A percentile compares a stretch with the other conserved stretches of the same genome.
Evolutionary conservation across 768 basidiomycete genomes (phyloP).

Genomic region (Russula brevipes): DNA sequence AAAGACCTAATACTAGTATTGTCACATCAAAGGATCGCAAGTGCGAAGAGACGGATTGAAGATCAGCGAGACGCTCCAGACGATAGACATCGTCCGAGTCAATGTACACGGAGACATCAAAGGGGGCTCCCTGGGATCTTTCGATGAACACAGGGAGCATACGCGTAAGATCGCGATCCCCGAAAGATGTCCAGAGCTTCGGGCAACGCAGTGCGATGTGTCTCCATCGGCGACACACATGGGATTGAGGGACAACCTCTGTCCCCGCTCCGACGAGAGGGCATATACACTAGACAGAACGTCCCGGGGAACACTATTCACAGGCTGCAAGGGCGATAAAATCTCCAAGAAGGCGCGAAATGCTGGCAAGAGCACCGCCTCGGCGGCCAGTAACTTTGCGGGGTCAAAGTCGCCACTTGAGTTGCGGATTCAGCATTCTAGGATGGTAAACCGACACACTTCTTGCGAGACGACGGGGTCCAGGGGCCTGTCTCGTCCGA

Average conservation of each 20-base stretch:
- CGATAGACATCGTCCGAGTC: neutral
- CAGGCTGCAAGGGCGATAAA: neutral
- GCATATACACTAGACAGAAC: neutral
- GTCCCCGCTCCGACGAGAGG: constrained; percentile 10
- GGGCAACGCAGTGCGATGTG: neutral
- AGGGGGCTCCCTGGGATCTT: constrained; percentile 1
- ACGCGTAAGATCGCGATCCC: neutral
- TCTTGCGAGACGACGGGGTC: constrained; percentile 1
- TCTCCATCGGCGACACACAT: constrained; percentile 11
- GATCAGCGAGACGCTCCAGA: constrained; percentile 8
- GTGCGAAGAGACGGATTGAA: constrained; percentile 6
- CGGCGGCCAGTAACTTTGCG: constrained; percentile 2
- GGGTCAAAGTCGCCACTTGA: neutral
- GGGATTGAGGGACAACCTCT: constrained; percentile 4
- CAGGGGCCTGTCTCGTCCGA: neutral
- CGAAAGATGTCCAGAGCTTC: constrained; percentile 2
- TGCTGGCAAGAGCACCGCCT: constrained; percentile 10
- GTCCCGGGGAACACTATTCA: constrained; percentile 5
- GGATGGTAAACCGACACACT: constrained; percentile 9
- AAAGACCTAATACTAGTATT: constrained; percentile 4
- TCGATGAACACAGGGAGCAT: constrained; percentile 7
- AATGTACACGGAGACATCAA: neutral
- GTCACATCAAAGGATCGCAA: constrained; percentile 8
- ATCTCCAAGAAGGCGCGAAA: constrained; percentile 4
- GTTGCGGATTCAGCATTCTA: neutral